Percentiles rank a stretch among this genome's conserved stretches.
phyloP scores from a whole-genome alignment of 176 grass and related monocot genomes.

The Avena atlantica region DNA sequence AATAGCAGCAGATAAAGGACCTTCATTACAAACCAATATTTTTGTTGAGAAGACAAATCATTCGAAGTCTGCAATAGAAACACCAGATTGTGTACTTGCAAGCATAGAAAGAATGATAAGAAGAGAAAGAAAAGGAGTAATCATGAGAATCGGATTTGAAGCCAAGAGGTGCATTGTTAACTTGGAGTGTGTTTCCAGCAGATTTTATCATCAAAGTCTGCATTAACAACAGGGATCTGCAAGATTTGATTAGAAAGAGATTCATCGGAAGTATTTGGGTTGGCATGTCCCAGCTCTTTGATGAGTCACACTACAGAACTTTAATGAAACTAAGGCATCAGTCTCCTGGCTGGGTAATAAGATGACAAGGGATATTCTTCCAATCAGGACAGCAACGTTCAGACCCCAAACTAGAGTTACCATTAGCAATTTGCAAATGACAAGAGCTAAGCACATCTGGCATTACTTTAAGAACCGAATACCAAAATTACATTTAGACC shows the following conservation, averaged over 20 bases:
- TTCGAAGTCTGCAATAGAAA: too few species aligned
- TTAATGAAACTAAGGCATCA: neutral
- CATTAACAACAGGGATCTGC: neutral
- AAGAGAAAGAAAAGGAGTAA: too few species aligned
- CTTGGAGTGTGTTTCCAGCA: neutral
- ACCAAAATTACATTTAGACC: neutral
- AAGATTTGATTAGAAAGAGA: neutral
- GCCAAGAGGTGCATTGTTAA: neutral
- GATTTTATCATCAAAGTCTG: neutral
- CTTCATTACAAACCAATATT: too few species aligned
- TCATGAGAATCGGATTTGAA: too few species aligned
- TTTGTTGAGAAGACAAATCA: too few species aligned
- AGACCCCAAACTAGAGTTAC: neutral
- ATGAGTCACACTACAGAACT: neutral
- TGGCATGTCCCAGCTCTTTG: neutral
- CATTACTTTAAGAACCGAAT: neutral
- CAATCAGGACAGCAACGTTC: too few species aligned
- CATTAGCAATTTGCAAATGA: neutral
- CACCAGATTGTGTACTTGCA: too few species aligned
- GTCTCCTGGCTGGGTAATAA: neutral
- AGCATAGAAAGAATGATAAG: too few species aligned
- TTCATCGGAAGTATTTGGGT: neutral
- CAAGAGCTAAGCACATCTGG: neutral
- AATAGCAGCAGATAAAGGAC: too few species aligned
- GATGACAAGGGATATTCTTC: too few species aligned